Evolutionary conservation across 1,139 yeast genomes (phyloP).

Genomic region (Scheffersomyces quercinus): DNA sequence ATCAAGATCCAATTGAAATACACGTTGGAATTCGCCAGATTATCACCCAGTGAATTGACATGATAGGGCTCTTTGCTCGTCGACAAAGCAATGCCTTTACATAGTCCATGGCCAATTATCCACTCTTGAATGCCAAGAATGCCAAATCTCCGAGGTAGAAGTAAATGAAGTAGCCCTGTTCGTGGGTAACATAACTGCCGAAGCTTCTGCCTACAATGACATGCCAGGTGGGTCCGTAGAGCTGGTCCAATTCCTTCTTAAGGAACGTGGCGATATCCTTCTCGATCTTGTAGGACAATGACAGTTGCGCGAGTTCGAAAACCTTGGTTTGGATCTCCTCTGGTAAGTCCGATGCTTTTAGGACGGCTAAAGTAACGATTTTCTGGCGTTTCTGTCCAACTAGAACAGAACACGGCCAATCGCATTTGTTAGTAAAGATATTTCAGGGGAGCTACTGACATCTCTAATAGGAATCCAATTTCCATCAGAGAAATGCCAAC

Average conservation of each 20-base stretch:
- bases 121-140: conserved; percentile 78
- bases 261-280: conserved; percentile 80
- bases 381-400: not conserved
- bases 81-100: too few species aligned
- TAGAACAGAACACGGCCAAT: not conserved
- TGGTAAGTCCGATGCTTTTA: conserved; percentile 51
- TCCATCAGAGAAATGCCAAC: not conserved
- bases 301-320: conserved; percentile 57
- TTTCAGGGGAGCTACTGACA: too few species aligned
- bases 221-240: conserved; percentile 89
- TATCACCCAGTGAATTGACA: too few species aligned
- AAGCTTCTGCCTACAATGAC: conserved; percentile 91
- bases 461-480: not conserved
- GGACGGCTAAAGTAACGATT: conserved; percentile 28
- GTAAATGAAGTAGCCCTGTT: conserved; percentile 78
- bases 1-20: too few species aligned
- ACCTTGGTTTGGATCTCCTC: conserved; percentile 62
- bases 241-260: conserved; percentile 65
- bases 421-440: not conserved
- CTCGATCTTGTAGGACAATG: conserved; percentile 49
- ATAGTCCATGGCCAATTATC: conserved; percentile 19
- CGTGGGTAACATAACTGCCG: conserved; percentile 93
- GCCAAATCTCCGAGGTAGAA: conserved; percentile 83
- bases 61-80: too few species aligned
- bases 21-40: too few species aligned